Percentiles rank a stretch among this genome's conserved stretches.
Conservation (phyloP, 228 moss, liverwort and hornwort genomes). For the Sphagnum fallax region DNA sequence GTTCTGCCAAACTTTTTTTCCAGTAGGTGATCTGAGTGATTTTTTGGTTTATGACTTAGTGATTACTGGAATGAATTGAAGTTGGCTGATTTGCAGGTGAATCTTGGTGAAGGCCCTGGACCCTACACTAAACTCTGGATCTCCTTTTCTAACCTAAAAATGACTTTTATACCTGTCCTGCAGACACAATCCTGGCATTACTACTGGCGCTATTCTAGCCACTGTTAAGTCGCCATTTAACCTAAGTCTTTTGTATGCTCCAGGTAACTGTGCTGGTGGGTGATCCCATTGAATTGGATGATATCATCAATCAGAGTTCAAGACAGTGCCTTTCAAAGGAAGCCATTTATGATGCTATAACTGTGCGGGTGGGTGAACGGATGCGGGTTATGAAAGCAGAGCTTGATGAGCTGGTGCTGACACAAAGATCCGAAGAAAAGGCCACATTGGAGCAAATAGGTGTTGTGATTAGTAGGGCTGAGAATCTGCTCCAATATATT, state of each 20-base stretch:
- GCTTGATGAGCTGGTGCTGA: slow-evolving; percentile 59
- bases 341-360: slow-evolving; percentile 83
- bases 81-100: no score
- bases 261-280: slow-evolving; percentile 86
- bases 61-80: no score
- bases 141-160: no score
- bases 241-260: not conserved
- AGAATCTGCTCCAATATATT: slow-evolving; percentile 66
- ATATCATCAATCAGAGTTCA: slow-evolving; percentile 50
- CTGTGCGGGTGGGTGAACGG: slow-evolving; percentile 63
- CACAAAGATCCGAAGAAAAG: slow-evolving; percentile 24
- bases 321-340: slow-evolving; percentile 51
- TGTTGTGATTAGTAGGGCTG: slow-evolving; percentile 46
- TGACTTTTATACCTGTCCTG: no score
- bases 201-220: no score
- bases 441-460: slow-evolving; percentile 24
- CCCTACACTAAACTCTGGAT: no score
- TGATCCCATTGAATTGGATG: slow-evolving; percentile 79
- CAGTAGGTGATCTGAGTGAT: no score
- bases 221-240: no score
- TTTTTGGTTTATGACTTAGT: no score
- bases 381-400: slow-evolving; percentile 80
- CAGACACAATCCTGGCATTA: no score
- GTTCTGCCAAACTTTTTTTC: no score
- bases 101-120: no score